A percentile compares a stretch with the other conserved stretches of the same genome.
Conservation (phyloP, 495 filamentous ascomycete species). For the Cryomyces minteri region DNA sequence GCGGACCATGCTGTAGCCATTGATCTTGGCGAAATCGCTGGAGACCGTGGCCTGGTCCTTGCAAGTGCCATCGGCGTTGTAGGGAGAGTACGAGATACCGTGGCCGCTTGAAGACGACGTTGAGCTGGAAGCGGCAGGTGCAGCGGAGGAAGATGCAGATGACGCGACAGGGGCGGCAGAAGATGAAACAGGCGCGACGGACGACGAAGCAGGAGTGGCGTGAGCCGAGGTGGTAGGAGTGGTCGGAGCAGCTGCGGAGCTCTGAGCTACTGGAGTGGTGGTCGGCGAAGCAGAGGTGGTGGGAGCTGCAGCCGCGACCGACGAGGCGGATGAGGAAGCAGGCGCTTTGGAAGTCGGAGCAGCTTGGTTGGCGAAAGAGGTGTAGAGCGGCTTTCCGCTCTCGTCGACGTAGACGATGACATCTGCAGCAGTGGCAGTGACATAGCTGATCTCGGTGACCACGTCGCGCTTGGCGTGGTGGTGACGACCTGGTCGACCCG, state of each 20-base stretch:
- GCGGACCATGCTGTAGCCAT: slow-evolving; percentile 40
- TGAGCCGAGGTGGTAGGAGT: background rate
- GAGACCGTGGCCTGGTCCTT: slow-evolving; percentile 43
- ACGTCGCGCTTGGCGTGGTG: slow-evolving; percentile 15
- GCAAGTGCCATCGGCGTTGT: slow-evolving; percentile 46
- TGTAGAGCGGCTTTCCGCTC: slow-evolving; percentile 32
- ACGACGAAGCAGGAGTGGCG: background rate
- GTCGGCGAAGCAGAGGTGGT: background rate
- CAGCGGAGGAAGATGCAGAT: slow-evolving; percentile 5
- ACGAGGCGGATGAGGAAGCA: background rate
- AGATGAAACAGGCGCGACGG: background rate
- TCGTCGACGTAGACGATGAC: slow-evolving; percentile 50
- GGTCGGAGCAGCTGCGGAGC: background rate
- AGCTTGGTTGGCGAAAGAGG: slow-evolving; percentile 5
- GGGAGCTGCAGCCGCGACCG: background rate
- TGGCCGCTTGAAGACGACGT: slow-evolving; percentile 6
- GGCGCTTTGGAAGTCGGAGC: background rate
- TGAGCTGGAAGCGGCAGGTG: slow-evolving; percentile 6
- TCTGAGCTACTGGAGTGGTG: background rate
- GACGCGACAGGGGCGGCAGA: background rate
- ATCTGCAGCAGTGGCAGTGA: slow-evolving; percentile 18
- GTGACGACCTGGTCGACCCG: slow-evolving; percentile 3
- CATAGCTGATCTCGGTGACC: slow-evolving; percentile 20
- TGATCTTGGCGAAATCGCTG: slow-evolving; percentile 36
- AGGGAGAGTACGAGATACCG: slow-evolving; percentile 60